Evolutionary conservation across 345 rosid species (phyloP).

Genomic region (Melaleuca quinquenervia): DNA sequence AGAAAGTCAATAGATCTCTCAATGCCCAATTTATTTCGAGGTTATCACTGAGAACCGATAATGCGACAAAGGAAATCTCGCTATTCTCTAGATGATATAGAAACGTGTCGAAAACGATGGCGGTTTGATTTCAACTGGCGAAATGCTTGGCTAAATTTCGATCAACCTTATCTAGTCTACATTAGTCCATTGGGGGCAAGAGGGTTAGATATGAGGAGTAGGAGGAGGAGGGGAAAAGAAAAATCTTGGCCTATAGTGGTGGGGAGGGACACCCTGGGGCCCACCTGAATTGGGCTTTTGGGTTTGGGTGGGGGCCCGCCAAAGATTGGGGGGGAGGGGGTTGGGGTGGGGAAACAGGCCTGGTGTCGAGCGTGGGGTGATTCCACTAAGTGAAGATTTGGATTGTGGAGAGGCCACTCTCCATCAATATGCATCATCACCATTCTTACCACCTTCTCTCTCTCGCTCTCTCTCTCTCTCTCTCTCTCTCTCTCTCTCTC

Average conservation of each 20-base stretch:
- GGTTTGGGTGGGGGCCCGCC: background rate
- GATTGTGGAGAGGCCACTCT: background rate
- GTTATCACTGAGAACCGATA: background rate
- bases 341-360: background rate
- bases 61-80: background rate
- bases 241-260: background rate
- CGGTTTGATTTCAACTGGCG: background rate
- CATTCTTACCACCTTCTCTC: background rate
- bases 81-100: background rate
- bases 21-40: accelerated
- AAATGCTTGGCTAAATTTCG: background rate
- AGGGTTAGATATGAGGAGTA: background rate
- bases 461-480: too few species aligned
- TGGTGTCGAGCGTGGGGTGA: background rate
- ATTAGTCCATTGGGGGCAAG: background rate
- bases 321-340: background rate
- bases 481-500: background rate
- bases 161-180: background rate
- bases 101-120: background rate
- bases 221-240: background rate
- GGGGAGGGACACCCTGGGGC: background rate
- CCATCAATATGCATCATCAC: background rate
- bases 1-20: background rate
- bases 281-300: background rate
- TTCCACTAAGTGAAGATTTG: background rate